Evolutionary conservation across 73 alveolate species (phyloP).

Genomic region (Tetrahymena elliotti): DNA sequence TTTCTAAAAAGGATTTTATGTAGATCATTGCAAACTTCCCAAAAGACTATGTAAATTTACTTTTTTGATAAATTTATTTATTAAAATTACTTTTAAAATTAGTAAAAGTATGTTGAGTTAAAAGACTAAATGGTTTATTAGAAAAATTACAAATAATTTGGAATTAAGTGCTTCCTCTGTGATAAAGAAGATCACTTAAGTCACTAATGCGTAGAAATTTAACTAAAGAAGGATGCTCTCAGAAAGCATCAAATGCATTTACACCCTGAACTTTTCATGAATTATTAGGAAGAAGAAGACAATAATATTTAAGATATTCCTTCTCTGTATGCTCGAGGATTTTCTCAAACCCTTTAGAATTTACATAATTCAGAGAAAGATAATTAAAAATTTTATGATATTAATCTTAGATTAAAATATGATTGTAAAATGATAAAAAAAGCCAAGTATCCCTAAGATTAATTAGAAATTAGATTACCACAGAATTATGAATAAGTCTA

Average conservation of each 20-base stretch:
- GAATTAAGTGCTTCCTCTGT: not conserved
- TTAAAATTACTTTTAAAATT: not conserved
- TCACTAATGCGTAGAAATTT: not conserved
- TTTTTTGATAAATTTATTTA: not conserved
- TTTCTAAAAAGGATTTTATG: not conserved
- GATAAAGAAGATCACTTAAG: not conserved
- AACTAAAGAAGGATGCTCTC: not conserved
- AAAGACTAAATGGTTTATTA: not conserved
- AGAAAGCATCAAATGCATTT: not conserved
- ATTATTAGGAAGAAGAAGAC: not conserved
- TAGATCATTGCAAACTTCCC: not conserved
- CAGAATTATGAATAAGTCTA: too few species aligned
- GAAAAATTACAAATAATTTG: not conserved
- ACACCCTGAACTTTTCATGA: not conserved
- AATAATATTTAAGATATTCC: not conserved
- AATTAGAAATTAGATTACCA: not conserved
- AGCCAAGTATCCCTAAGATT: not conserved
- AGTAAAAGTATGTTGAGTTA: not conserved
- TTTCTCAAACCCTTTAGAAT: not conserved
- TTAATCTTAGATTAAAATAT: not conserved
- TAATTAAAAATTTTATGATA: not conserved
- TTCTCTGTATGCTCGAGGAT: not conserved
- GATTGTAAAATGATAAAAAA: not conserved
- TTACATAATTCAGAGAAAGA: not conserved
- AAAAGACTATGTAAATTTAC: not conserved